Base-by-base conservation (phyloP, 2,329 filamentous ascomycete species). In the Fusarium humuli region DNA sequence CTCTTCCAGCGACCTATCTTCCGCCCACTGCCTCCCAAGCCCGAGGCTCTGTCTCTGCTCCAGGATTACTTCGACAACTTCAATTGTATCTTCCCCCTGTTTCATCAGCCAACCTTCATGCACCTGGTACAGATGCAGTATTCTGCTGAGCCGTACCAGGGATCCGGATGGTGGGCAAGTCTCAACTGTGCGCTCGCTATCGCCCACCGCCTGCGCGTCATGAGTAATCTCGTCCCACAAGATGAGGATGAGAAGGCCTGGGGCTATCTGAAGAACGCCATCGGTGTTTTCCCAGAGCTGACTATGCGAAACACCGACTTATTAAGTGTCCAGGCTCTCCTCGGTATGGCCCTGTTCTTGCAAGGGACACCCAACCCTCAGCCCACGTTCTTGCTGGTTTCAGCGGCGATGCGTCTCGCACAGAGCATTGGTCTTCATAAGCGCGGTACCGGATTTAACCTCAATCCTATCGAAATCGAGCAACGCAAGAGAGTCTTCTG, bases 71-170 rank as follows among this genome's bases (percentile, higher is more conserved):
- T 99, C 73, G 93, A 97, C 76, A 98, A 98, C 81, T 98, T 99
- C 86, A 99, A 99, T 83, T 96, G 94, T 88, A 95, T 98, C 88
- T 97, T 98, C 77, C 96, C 96, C 8, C 85, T 99, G 6, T 99
- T 97, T 77, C 96, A 99, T 79, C 94, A 98, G 79, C 94, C 95
- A 2, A 98, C 96, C 0, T 99, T 99, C 77, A 98, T 98, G 94
- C 94, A 98, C 77, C 85, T 98, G 7, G 94, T 98, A 32, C 94
- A 98, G 77, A 90, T 92, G 73, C 95, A 98, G 78, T 99, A 98
- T 80, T 97, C 94, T 1, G 84, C 90, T 52, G 93, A 98, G 72
- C 95, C 95, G 1, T 98, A 98, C 72, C 91, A 97, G 78, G 94
- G 95, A 29, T 97, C 94, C 8, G 96, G 96, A 5, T 99, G 96